Base-by-base conservation (phyloP, 192 early-diverging fungal species). In the Coemansia sp. region DNA sequence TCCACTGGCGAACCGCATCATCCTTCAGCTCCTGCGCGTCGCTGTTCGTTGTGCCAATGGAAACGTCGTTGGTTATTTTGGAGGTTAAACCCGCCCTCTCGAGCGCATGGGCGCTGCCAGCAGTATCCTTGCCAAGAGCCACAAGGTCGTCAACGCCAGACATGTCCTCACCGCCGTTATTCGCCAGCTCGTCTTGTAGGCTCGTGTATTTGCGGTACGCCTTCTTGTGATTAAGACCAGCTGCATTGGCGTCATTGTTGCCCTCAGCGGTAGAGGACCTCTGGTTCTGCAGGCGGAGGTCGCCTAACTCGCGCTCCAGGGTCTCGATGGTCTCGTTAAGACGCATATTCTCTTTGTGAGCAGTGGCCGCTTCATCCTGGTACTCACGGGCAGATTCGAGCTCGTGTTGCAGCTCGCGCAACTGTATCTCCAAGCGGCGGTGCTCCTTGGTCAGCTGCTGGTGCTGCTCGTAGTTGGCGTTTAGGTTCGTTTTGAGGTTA, bases 171-270 rank as follows among this genome's bases (percentile, higher is more conserved):
- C 36, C 70, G 53, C 55, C 69, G 35, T 52, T 66, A 22, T 69
- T 52, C 11, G 55, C 65, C 10, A 82, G 71, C 42, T 82, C 79
- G 13, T 82, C 79, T 22, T 71, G 70, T 14, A 82, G 65, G 49
- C 70, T 77, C 52, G 43, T 57, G 62, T 67, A 72, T 46, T 61
- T 68, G 65, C 59, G 62, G 11, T 63, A 58, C 2, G 29, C 15
- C 52, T 61, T 63, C 11, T 48, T 56, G 22, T 61, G 52, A n/a
- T 15, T 43, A 9, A 33, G 45, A 0, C 43, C 62, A 11, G 61
- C 65, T 1, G 52, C 25, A 29, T 54, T 62, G 9, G 45, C 42
- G 46, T 52, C 63, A 13, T 61, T 29, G 15, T n/a, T 38, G 22
- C 29, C 54, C 35, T 22, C 17, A 8, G 32, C 23, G 10, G 62